Evolutionary conservation across 2,329 filamentous ascomycete genomes (phyloP), one percentile per base, ranked within the genome.

Genomic region (Sporothrix variecibatus): DNA sequence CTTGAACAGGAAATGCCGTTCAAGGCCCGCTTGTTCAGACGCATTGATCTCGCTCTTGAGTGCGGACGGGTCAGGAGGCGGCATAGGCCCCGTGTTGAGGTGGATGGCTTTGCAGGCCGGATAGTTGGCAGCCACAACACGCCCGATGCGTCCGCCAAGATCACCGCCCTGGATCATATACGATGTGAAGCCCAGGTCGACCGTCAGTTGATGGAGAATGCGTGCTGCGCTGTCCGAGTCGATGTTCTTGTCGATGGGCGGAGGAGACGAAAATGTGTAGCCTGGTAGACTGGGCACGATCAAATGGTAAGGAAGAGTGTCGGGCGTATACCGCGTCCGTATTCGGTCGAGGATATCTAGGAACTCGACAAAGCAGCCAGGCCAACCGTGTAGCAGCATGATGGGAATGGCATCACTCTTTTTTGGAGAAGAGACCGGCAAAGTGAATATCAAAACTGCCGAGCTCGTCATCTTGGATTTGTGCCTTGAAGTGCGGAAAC

Each of bases 101-200:
- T 64, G 60, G 20, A 64, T 64, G 20, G 60, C 60, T 3, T 64
- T 64, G 20, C 60, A 64, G 2, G 60, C 60, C 2, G 31, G 15
- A 11, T 40, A 64, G 60, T 64, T 64, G 4, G 60, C 60, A 2
- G 60, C 60, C 8, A 64, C 34, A 0, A 64, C 60, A 20, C 60
- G 60, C 17, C 60, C 60, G 34, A 64, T 64, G 17, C 60, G 60
- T 2, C 60, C 60, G 2, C 60, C 60, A 3, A 64, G 60, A 38
- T 64, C 60, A 17, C 60, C 60, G 17, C 60, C 60, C n/a, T 64
- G 60, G 34, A 64, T 64, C 60, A 64, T 38, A 20, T 64, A 64
- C 20, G 20, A 40, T 17, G 38, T 23, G 20, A 64, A 23, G 60
- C 60, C 31, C 0, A 64, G 31, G 20, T 23, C 31, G 3, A 40